Base-by-base conservation (phyloP, 2,329 filamentous ascomycete species). In the Gremmenia infestans region DNA sequence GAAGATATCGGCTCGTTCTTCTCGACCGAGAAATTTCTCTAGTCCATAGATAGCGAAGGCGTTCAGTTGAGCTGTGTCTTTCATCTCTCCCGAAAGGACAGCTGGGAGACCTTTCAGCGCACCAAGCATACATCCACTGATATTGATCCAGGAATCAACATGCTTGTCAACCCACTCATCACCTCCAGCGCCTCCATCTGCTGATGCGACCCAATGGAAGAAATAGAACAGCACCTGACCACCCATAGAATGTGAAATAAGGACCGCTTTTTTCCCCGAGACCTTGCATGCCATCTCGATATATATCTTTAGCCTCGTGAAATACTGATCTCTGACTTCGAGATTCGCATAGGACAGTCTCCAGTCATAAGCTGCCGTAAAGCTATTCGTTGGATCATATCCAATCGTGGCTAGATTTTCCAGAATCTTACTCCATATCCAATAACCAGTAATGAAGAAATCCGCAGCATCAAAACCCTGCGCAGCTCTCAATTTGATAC, bases 401-500 rank as follows among this genome's bases (percentile, higher is more conserved):
- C 94, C 94, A 56, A 99, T 88, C 0, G 91, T 94, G 0, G 94
- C 94, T 51, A 99, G 78, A 68, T 99, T 99, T 74, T 99, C 94
- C 50, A 99, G 79, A 58, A 99, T 97, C 74, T 97, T 97, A 74
- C 90, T 97, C 92, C 69, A 70, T 58, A 99, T 97, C 94, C 94
- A 99, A 74, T 99, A 99, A 9, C 85, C 85, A 0, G 85, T 88
- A 59, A 88, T 87, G 72, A 95, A 94, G 76, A 99, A 99, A 73
- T 99, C 94, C 11, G 94, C 92, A 2, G 94, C 94, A 72, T 99
- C 94, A 66, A 99, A 99, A 2, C 94, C 94, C 71, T 97, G 94
- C 0, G 94, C 92, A 8, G 94, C 91, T 39, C 94, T 85, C 19
- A 99, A 75, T 75, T 97, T 97, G 66, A 97, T 84, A 0, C 66